phyloP scores from a whole-genome alignment of 169 alveolate genomes.

The Plasmodium vivax region DNA sequence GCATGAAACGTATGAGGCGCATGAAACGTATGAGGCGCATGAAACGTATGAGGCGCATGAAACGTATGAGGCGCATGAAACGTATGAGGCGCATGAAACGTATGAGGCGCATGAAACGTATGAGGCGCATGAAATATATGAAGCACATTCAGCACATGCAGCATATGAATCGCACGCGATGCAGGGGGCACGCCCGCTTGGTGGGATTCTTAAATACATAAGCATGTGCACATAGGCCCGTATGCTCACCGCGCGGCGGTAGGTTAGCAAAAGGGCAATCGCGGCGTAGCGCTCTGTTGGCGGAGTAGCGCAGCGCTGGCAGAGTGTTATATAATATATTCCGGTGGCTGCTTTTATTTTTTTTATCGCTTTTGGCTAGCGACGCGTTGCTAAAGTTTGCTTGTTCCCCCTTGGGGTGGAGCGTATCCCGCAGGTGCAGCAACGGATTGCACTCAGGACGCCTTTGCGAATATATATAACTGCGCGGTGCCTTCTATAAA shows the following conservation, averaged over 20 bases:
- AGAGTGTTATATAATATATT: background rate
- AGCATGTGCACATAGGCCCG: constrained; percentile 4
- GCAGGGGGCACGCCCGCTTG: background rate
- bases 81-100: no score
- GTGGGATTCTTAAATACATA: background rate
- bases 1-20: no score
- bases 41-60: no score
- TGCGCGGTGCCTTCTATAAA: background rate
- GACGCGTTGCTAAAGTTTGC: background rate
- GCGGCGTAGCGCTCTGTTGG: background rate
- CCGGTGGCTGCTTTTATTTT: background rate
- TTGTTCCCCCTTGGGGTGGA: background rate
- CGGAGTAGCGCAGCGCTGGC: background rate
- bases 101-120: no score
- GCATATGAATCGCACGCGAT: background rate
- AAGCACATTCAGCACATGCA: background rate
- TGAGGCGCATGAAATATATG: no score
- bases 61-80: no score
- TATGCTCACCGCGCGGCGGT: background rate
- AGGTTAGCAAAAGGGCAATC: background rate
- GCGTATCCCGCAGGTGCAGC: background rate
- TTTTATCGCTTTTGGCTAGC: background rate
- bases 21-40: no score
- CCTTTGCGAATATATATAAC: background rate
- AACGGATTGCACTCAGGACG: background rate